A percentile compares a stretch with the other conserved stretches of the same genome.
These are phyloP conservation scores for Paraurostyla sp. DNA, from an alignment of 73 alveolate species.

Conservation along the genomic window DNA sequence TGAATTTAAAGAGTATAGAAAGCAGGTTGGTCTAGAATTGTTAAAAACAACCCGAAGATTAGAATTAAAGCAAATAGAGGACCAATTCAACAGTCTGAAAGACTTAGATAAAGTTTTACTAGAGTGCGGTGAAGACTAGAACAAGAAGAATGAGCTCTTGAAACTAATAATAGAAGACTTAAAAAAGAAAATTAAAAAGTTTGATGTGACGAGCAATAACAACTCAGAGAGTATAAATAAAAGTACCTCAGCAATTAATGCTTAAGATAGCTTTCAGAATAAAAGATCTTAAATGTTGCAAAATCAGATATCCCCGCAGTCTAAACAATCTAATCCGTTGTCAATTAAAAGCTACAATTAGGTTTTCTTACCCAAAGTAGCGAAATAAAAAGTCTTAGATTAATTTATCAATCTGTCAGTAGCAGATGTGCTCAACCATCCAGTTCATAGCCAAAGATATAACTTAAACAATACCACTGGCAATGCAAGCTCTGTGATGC, in stretches of 20 bases:
- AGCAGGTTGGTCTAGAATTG: background rate
- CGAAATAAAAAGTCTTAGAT: constrained; percentile 10
- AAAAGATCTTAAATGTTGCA: too few species aligned
- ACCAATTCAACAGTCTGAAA: background rate
- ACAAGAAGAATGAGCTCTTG: background rate
- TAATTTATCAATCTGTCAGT: background rate
- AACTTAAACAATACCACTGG: too few species aligned
- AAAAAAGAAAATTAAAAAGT: background rate
- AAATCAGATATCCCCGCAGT: too few species aligned
- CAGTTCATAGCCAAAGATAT: background rate
- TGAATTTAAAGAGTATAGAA: constrained; percentile 37
- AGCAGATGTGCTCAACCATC: background rate
- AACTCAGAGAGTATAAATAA: too few species aligned
- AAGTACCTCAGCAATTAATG: too few species aligned
- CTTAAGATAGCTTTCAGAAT: too few species aligned
- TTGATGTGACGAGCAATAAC: too few species aligned
- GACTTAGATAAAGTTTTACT: background rate
- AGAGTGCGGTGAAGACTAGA: background rate
- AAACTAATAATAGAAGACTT: background rate
- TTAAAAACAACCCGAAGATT: background rate
- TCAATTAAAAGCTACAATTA: background rate
- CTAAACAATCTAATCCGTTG: too few species aligned
- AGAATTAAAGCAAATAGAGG: background rate
- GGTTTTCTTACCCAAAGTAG: constrained; percentile 19
- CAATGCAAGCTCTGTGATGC: too few species aligned